Conservation (phyloP, 805 yeast genomes). For the Starmerella lactis-condensi region DNA sequence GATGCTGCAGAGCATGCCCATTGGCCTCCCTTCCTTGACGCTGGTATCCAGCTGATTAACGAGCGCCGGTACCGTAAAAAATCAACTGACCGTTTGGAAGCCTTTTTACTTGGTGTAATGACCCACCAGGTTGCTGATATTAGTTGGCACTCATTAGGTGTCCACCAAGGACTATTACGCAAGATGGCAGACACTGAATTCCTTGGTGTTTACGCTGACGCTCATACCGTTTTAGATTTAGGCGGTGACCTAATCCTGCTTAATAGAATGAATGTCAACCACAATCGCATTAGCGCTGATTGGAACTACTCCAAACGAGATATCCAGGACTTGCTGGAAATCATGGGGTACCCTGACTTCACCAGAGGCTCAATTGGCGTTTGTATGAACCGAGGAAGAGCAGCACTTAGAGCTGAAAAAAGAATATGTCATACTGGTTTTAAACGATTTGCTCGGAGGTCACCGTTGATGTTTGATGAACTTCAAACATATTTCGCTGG, state of each 20-base stretch:
- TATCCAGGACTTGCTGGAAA: conserved; percentile 27
- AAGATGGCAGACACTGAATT: conserved; percentile 37
- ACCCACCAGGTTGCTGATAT: conserved; percentile 48
- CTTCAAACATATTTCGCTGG: conserved; percentile 35
- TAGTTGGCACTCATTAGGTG: conserved; percentile 46
- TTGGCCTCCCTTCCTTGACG: conserved; percentile 47
- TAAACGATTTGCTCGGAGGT: conserved; percentile 22
- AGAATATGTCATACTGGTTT: conserved; percentile 20
- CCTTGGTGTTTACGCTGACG: conserved; percentile 29
- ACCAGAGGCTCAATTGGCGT: conserved; percentile 13
- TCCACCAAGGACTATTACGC: conserved; percentile 37
- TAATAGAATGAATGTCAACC: conserved; percentile 23
- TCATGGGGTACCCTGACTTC: conserved; percentile 17
- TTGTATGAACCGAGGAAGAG: conserved; percentile 39
- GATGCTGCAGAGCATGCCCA: conserved; percentile 44
- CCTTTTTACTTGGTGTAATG: conserved; percentile 40
- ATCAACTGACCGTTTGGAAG: conserved; percentile 23
- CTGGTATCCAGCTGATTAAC: conserved; percentile 30
- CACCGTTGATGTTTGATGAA: conserved; percentile 29
- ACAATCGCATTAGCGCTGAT: conserved; percentile 13
- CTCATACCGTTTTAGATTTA: conserved; percentile 38
- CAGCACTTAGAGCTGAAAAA: conserved; percentile 34
- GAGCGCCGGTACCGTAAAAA: conserved; percentile 18
- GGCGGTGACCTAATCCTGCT: conserved; percentile 45
- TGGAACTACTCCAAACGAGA: conserved; percentile 29